phyloP scores from a whole-genome alignment of 148 eudicot species.

The Diospyros kaki region DNA sequence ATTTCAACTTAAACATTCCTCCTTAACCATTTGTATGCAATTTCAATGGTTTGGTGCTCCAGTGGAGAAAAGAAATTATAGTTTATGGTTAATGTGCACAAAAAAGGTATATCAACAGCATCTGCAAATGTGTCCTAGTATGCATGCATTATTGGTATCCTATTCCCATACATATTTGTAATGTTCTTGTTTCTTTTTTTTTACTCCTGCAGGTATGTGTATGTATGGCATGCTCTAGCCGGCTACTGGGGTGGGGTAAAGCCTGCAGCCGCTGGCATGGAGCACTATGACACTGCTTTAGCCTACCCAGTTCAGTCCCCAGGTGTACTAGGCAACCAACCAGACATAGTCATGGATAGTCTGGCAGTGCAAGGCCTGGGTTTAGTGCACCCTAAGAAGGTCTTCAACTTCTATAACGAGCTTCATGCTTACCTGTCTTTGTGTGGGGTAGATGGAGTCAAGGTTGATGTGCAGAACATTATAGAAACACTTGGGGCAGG shows the following conservation, averaged over 20 bases:
- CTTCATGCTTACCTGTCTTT: slow-evolving; percentile 94
- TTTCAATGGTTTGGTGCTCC: background rate
- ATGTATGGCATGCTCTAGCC: slow-evolving; percentile 95
- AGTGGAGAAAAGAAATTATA: background rate
- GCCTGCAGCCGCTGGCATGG: slow-evolving; percentile 83
- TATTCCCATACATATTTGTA: background rate
- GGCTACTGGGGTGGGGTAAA: slow-evolving; percentile 99
- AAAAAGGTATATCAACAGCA: background rate
- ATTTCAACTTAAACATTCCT: background rate
- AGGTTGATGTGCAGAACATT: slow-evolving; percentile 94
- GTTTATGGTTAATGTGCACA: no score
- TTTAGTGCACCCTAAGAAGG: slow-evolving; percentile 85
- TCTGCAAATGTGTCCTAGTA: background rate
- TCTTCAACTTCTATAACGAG: slow-evolving; percentile 87
- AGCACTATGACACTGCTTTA: slow-evolving; percentile 75
- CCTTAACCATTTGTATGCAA: background rate
- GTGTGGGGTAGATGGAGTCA: slow-evolving; percentile 96
- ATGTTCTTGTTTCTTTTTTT: background rate
- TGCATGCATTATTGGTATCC: no score
- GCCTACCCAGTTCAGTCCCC: slow-evolving; percentile 90
- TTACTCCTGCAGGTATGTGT: slow-evolving; percentile 53
- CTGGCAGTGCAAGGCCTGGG: slow-evolving; percentile 87
- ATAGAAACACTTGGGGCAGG: slow-evolving; percentile 98
- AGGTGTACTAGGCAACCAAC: slow-evolving; percentile 85
- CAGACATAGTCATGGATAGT: slow-evolving; percentile 91